phyloP scores from a whole-genome alignment of 1,139 yeast species.

The Candida sanyaensis region DNA sequence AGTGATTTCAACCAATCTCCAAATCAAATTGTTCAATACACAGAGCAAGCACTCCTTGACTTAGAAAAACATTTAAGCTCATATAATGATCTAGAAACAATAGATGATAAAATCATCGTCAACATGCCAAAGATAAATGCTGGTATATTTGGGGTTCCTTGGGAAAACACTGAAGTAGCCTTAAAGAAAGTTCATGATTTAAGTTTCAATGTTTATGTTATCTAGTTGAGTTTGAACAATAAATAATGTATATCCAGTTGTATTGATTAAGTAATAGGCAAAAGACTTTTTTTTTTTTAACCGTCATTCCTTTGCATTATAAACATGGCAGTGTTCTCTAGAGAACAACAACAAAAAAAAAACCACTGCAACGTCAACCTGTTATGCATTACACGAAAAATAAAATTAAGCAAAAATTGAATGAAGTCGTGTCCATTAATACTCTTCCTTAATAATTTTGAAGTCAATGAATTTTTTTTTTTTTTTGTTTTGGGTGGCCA shows the following conservation, averaged over 20 bases:
- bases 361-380: not conserved
- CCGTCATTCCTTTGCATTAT: not conserved
- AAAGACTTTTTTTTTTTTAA: no score
- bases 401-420: no score
- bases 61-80: conserved; percentile 28
- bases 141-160: conserved; percentile 78
- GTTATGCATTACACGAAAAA: no score
- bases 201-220: conserved; percentile 44
- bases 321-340: not conserved
- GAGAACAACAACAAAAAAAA: no score
- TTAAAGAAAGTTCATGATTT: conserved; percentile 30
- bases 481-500: not conserved
- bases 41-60: conserved; percentile 49
- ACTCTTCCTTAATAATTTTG: not conserved
- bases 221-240: conserved; percentile 1
- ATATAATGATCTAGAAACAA: conserved; percentile 10
- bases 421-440: conserved; percentile 4
- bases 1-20: conserved; percentile 44
- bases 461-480: not conserved
- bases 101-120: conserved; percentile 26
- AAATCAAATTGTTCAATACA: conserved; percentile 47
- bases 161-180: conserved; percentile 64
- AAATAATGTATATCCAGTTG: no score
- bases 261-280: no score
- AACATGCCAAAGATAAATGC: conserved; percentile 80